phyloP scores from a whole-genome alignment of 345 rosid genomes.

The Cochlearia excelsa region DNA sequence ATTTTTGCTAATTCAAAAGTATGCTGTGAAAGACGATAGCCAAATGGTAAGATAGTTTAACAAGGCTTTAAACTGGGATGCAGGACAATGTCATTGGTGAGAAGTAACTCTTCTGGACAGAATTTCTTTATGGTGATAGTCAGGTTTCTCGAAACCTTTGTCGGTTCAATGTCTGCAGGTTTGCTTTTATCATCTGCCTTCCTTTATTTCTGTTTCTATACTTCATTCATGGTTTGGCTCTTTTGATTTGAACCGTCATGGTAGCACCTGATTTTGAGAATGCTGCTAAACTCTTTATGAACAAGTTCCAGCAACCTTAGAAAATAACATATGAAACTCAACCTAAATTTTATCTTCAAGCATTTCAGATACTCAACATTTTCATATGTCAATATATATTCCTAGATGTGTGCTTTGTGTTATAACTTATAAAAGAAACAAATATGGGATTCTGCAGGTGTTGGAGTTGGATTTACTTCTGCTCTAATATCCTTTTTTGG shows the following conservation, averaged over 20 bases:
- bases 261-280: conserved; percentile 11
- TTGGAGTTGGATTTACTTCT: conserved; percentile 94
- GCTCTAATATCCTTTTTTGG: conserved; percentile 85
- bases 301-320: conserved; percentile 16
- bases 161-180: conserved; percentile 98
- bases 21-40: conserved; percentile 9
- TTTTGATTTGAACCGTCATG: conserved; percentile 18
- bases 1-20: conserved; percentile 24
- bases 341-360: conserved; percentile 15
- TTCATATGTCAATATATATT: conserved; percentile 16
- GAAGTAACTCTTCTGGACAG: conserved; percentile 65
- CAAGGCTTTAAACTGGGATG: conserved; percentile 36
- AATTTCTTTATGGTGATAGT: conserved; percentile 80
- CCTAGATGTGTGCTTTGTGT: conserved; percentile 11
- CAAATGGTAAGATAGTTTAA: conserved; percentile 25
- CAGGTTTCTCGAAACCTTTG: conserved; percentile 94
- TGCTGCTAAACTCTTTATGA: conserved; percentile 5
- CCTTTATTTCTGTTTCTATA: conserved; percentile 10
- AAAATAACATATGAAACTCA: conserved; percentile 2
- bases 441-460: conserved; percentile 56
- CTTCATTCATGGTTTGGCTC: conserved; percentile 14
- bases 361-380: not conserved
- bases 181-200: conserved; percentile 26
- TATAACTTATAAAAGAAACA: conserved; percentile 17
- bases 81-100: conserved; percentile 94